phyloP scores from a whole-genome alignment of 352 stramenopile species.

The Pythium utonaiense region DNA sequence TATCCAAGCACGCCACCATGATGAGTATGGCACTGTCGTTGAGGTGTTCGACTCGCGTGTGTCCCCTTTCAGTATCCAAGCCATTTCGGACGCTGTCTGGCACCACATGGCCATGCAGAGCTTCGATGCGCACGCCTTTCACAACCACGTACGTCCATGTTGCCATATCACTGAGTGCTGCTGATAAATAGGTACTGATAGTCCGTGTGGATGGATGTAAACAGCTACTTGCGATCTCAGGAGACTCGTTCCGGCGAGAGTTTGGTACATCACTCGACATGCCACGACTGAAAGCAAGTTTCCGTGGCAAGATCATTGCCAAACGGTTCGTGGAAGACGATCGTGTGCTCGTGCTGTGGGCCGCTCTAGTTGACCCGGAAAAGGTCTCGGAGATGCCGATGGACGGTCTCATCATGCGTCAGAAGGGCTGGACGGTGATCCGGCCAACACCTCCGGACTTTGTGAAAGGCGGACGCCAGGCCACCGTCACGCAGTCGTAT shows the following conservation, averaged over 20 bases:
- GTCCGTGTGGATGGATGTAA: not conserved
- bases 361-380: constrained; percentile 35
- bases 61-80: constrained; percentile 5
- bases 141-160: constrained; percentile 10
- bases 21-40: constrained; percentile 15
- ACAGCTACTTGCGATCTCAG: constrained; percentile 3
- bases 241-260: constrained; percentile 4
- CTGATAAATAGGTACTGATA: not conserved
- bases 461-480: not conserved
- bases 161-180: not conserved
- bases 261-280: constrained; percentile 6
- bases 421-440: constrained; percentile 33
- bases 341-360: constrained; percentile 45
- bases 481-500: constrained; percentile 21
- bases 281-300: constrained; percentile 14
- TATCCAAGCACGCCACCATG: constrained; percentile 12
- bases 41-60: constrained; percentile 14
- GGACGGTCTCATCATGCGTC: constrained; percentile 40
- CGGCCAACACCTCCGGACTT: constrained; percentile 1
- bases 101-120: constrained; percentile 15
- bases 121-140: constrained; percentile 3
- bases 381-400: constrained; percentile 37
- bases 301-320: constrained; percentile 34
- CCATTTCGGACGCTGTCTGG: constrained; percentile 16
- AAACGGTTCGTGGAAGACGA: constrained; percentile 32